Percentiles rank a stretch among this genome's conserved stretches.
These are phyloP conservation scores for Solidago caesia DNA, from an alignment of 129 eudicot genomes.

Conservation along the genomic window DNA sequence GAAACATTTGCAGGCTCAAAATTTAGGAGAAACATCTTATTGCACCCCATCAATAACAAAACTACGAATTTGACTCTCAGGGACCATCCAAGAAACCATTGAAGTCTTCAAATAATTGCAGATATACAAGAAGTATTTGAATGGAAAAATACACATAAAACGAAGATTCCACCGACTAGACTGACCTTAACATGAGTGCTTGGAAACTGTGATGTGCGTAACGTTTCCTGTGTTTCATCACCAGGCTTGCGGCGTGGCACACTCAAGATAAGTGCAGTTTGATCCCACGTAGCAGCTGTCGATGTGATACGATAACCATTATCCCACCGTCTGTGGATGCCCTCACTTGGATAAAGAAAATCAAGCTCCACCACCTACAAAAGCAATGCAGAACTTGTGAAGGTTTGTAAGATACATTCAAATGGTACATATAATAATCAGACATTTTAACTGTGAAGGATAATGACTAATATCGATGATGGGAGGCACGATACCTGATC, in stretches of 20 bases:
- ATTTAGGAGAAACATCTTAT: neutral
- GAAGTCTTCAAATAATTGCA: neutral
- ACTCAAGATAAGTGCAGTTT: conserved; percentile 73
- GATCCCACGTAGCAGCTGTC: conserved; percentile 75
- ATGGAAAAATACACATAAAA: neutral
- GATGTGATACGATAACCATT: conserved; percentile 66
- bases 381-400: neutral
- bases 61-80: neutral
- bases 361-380: conserved; percentile 40
- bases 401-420: neutral
- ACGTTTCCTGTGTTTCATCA: conserved; percentile 80
- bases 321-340: conserved; percentile 79
- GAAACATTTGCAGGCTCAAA: neutral
- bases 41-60: conserved; percentile 6
- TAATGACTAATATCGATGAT: neutral
- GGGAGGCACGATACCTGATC: conserved; percentile 50
- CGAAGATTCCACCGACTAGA: neutral
- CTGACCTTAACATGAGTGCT: conserved; percentile 81
- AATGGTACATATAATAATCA: neutral
- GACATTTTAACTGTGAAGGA: neutral
- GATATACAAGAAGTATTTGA: neutral
- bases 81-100: neutral
- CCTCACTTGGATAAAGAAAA: conserved; percentile 53
- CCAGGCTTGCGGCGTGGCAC: conserved; percentile 65
- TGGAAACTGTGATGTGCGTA: conserved; percentile 81